phyloP scores from a whole-genome alignment of 202 grass and related monocot species.

The Carex arenaria region DNA sequence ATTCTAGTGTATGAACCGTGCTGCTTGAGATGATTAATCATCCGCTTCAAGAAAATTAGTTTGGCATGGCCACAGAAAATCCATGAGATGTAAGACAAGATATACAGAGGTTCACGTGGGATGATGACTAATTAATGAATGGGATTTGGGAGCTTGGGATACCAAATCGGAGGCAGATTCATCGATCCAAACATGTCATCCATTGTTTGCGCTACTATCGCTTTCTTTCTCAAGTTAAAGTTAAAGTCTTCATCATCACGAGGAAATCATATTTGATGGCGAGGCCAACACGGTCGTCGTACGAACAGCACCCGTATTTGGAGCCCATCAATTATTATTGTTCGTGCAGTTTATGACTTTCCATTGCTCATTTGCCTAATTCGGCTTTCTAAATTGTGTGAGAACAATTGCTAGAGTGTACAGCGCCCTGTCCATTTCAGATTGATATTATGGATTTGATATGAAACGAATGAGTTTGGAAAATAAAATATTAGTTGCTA shows the following conservation, averaged over 20 bases:
- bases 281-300: neutral
- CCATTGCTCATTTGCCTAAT: neutral
- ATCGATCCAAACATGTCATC: neutral
- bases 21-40: neutral
- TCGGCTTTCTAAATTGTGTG: neutral
- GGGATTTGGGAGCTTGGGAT: neutral
- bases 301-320: neutral
- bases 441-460: neutral
- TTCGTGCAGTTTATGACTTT: neutral
- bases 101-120: conserved; percentile 20
- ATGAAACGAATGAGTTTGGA: neutral
- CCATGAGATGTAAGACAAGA: neutral
- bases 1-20: too few relatives aligned
- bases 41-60: neutral
- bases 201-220: neutral
- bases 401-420: neutral
- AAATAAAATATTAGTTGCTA: too few relatives aligned
- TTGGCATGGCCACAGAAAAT: neutral
- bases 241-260: neutral
- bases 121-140: neutral
- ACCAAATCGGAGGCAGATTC: neutral
- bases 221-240: conserved; percentile 5
- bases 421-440: neutral
- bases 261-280: neutral
- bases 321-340: conserved; percentile 15